phyloP scores from a whole-genome alignment of 441 rosid genomes.

The Sinapis alba region DNA sequence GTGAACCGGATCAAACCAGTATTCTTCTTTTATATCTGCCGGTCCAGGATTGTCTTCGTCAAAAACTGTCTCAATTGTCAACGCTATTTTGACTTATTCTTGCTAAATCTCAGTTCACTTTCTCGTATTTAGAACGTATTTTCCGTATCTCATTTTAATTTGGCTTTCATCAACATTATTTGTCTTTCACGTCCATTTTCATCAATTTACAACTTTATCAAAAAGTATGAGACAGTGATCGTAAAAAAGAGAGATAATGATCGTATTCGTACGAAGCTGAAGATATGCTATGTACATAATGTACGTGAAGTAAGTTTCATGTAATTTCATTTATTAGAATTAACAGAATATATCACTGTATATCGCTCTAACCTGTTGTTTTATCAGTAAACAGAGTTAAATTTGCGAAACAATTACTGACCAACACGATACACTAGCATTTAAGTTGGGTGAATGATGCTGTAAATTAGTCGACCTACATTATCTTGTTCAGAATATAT shows the following conservation, averaged over 20 bases:
- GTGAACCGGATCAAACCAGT: constrained; percentile 4
- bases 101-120: constrained; percentile 4
- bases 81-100: neutral
- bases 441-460: neutral
- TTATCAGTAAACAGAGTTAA: neutral
- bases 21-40: neutral
- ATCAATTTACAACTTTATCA: neutral
- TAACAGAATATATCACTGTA: neutral
- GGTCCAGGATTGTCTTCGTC: neutral
- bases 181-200: constrained; percentile 2
- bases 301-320: neutral
- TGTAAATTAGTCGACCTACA: neutral
- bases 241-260: neutral
- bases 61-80: constrained; percentile 13
- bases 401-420: neutral
- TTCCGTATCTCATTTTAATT: neutral
- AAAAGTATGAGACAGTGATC: neutral
- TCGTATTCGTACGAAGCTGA: neutral
- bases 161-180: neutral
- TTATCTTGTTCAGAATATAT: neutral
- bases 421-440: neutral
- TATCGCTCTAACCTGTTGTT: neutral
- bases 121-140: constrained; percentile 14
- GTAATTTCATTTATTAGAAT: neutral
- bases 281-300: neutral